Conservation (phyloP, 2,329 filamentous ascomycete genomes). For the Trichophyton benhamiae region DNA sequence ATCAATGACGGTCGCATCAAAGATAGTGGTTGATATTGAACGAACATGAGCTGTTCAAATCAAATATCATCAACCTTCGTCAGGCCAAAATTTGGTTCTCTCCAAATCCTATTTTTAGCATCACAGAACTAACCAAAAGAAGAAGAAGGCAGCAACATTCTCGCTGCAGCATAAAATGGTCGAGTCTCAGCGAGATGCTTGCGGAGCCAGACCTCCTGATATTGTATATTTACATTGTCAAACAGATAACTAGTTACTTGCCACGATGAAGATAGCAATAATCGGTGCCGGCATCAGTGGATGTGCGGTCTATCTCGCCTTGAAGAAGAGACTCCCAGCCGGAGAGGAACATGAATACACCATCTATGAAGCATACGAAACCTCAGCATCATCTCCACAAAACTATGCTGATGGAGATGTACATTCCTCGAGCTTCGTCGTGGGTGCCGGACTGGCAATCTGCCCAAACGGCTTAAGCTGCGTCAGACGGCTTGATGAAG, state of each 20-base stretch:
- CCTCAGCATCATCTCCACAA: conserved; percentile 10
- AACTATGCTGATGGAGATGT: conserved; percentile 15
- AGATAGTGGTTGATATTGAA: no score
- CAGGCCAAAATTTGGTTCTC: no score
- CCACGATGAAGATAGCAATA: conserved; percentile 32
- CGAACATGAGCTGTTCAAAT: no score
- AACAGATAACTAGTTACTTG: neutral
- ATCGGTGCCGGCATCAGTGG: conserved; percentile 34
- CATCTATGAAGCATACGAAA: conserved; percentile 33
- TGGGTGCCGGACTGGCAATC: conserved; percentile 30
- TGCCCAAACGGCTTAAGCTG: conserved; percentile 31
- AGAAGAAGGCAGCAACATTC: neutral
- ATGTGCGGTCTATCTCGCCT: conserved; percentile 28
- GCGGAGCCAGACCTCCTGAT: neutral
- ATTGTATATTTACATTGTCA: neutral
- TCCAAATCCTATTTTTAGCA: no score
- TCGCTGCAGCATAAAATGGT: neutral
- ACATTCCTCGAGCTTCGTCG: conserved; percentile 24
- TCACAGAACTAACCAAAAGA: no score
- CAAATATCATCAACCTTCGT: no score
- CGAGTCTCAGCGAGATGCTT: neutral
- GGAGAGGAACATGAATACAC: conserved; percentile 21
- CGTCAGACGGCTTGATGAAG: conserved; percentile 26
- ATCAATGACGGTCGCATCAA: no score
- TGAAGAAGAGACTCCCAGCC: conserved; percentile 29